Percentiles rank a stretch among this genome's conserved stretches.
These are phyloP conservation scores for Cladophialophora exuberans DNA, from an alignment of 2,329 filamentous ascomycete species.

Conservation along the genomic window DNA sequence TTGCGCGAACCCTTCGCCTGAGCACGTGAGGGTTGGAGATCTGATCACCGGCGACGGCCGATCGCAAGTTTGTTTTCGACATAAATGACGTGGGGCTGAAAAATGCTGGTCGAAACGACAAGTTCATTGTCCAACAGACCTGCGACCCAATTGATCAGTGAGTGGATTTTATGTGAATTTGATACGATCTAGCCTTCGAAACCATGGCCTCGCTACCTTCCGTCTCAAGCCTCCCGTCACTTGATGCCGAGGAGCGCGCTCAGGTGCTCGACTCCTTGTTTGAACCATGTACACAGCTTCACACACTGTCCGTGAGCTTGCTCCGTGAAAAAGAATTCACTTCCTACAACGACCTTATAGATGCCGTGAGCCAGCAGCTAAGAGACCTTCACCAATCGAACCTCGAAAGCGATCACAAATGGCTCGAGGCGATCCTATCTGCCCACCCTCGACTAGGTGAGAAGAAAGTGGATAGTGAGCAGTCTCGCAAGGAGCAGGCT, in stretches of 20 bases:
- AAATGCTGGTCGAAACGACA: too few relatives aligned
- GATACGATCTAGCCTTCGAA: too few relatives aligned
- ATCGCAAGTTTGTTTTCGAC: neutral
- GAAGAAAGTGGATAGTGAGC: constrained; percentile 77
- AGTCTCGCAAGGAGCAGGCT: constrained; percentile 81
- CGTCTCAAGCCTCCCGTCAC: constrained; percentile 22
- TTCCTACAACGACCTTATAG: constrained; percentile 72
- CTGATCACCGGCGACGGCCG: constrained; percentile 8
- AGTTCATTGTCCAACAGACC: too few relatives aligned
- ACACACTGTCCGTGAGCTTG: constrained; percentile 69
- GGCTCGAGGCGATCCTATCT: constrained; percentile 72
- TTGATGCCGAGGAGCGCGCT: constrained; percentile 26
- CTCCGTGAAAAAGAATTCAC: constrained; percentile 64
- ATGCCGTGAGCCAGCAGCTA: constrained; percentile 66
- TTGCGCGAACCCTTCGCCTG: constrained; percentile 10
- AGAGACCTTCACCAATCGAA: constrained; percentile 59
- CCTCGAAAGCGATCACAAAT: constrained; percentile 55
- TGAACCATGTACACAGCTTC: constrained; percentile 76
- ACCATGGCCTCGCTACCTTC: constrained; percentile 54
- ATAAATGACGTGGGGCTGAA: constrained; percentile 7
- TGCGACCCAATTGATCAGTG: too few relatives aligned
- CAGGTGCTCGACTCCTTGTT: constrained; percentile 31
- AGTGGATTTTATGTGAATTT: too few relatives aligned
- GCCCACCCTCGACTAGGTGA: constrained; percentile 84
- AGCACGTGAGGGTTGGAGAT: constrained; percentile 9